Base-by-base conservation (phyloP, 176 grass and related monocot genomes). In the Pontederia crassipes region DNA sequence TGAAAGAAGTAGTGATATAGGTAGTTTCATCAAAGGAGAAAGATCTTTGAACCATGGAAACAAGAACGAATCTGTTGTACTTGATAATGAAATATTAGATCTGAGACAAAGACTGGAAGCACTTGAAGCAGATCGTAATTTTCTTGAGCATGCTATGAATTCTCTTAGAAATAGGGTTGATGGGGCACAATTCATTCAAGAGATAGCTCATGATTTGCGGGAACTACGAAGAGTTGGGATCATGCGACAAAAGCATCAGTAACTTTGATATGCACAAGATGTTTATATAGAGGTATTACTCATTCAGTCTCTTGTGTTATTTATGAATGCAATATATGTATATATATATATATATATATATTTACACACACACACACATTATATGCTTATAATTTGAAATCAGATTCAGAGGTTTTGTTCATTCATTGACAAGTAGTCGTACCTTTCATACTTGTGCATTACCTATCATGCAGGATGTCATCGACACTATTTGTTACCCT, bases 121-220 rank as follows among this genome's bases (percentile, higher is more conserved):
- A 49, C 75, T 87, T 45, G 86, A 90, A 64, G 75, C 75, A 45
- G 86, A 90, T 67, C 73, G 46, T 62, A 87, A 62, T 81, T 96
- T 96, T 80, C 77, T 87, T 14, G 76, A 90, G 62, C 83, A 87
- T 65, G 83, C 79, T 47, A 68, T 87, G 40, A 96, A 96, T 62
- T 90, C 86, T 5, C 83, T 90, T 58, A 84, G 66, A 69, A 82
- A 61, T 49, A 83, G 83, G 11, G 15, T 69, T 14, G 77, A 77
- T 40, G 83, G 86, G 0, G 68, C 64, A 64, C 74, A 46, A 35
- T 80, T 95, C 74, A 70, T 95, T 77, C 72, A 70, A 14, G 83
- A 87, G 67, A 87, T 95, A 57, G 77, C 83, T 17, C 4, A 52
- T 53, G 78, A 84, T 67, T 77, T 87, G 11, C 77, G 77, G 57